These are phyloP conservation scores for Tylopilus sp. DNA, from an alignment of 1,284 basidiomycete species.

Conservation along the genomic window DNA sequence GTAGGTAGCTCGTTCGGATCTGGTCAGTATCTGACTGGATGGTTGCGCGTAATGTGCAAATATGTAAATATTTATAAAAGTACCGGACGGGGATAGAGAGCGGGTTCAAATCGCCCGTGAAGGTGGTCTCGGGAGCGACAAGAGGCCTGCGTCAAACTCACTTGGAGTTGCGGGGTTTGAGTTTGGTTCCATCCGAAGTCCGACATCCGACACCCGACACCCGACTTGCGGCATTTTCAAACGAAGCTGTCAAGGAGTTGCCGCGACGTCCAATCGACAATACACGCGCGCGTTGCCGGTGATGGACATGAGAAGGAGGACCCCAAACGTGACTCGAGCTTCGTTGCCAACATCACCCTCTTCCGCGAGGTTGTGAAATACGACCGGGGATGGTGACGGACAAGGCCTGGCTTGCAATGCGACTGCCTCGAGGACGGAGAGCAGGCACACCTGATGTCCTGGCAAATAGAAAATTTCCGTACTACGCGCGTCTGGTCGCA, in stretches of 20 bases:
- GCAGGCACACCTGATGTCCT: conserved; percentile 28
- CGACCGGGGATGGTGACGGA: conserved; percentile 16
- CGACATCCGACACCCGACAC: conserved; percentile 7
- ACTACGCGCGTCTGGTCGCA: conserved; percentile 23
- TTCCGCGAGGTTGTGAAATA: conserved; percentile 14
- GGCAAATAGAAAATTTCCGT: conserved; percentile 32
- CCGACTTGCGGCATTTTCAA: conserved; percentile 19
- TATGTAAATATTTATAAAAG: conserved; percentile 10
- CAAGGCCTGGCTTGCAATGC: conserved; percentile 25
- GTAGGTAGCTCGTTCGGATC: conserved; percentile 8
- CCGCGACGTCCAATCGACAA: conserved; percentile 4
- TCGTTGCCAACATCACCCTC: conserved; percentile 16
- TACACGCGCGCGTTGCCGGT: conserved; percentile 3
- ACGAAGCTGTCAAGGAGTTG: conserved; percentile 11
- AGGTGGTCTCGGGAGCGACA: conserved; percentile 30
- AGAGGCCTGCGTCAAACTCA: conserved; percentile 2
- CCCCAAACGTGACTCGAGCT: conserved; percentile 15
- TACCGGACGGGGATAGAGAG: conserved; percentile 19
- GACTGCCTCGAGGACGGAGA: conserved; percentile 35
- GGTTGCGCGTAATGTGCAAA: conserved; percentile 8
- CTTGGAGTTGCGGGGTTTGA: neutral
- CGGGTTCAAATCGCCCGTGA: conserved; percentile 6
- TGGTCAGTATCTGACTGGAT: conserved; percentile 5
- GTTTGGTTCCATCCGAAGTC: conserved; percentile 6
- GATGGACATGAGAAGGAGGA: conserved; percentile 15